phyloP scores from a whole-genome alignment of 2,329 filamentous ascomycete genomes.

The Diaporthe helianthi region DNA sequence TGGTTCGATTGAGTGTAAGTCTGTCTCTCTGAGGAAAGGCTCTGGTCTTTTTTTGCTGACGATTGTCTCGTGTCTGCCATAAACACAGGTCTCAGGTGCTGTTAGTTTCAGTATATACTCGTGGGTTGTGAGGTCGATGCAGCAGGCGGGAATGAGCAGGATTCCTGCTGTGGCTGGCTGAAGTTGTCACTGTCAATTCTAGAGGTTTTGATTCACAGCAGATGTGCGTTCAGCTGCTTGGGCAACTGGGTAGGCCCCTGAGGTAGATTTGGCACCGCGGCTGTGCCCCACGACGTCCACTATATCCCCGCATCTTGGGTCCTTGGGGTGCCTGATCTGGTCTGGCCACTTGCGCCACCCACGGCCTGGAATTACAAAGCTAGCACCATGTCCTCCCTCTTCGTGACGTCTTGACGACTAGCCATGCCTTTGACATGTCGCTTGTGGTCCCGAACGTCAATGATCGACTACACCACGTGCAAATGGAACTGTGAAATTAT shows the following conservation, averaged over 20 bases:
- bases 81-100: neutral
- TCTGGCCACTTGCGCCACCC: neutral
- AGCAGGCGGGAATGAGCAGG: neutral
- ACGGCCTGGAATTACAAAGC: neutral
- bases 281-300: neutral
- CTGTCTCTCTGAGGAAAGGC: neutral
- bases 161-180: neutral
- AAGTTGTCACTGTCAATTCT: neutral
- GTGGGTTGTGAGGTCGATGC: neutral
- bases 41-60: neutral
- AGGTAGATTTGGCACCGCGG: neutral
- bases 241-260: neutral
- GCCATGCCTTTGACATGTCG: neutral
- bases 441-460: neutral
- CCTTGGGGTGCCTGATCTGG: neutral
- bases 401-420: neutral
- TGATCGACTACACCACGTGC: neutral
- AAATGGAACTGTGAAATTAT: neutral
- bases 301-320: neutral
- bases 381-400: neutral
- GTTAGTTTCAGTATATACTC: neutral
- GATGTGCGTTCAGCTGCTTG: neutral
- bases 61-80: neutral
- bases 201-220: neutral
- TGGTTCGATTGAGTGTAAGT: slow-evolving; percentile 13